A percentile compares a stretch with the other conserved stretches of the same genome.
Evolutionary conservation across 2,329 filamentous ascomycete species (phyloP).

Genomic region (Fusarium tanahbumbuense): DNA sequence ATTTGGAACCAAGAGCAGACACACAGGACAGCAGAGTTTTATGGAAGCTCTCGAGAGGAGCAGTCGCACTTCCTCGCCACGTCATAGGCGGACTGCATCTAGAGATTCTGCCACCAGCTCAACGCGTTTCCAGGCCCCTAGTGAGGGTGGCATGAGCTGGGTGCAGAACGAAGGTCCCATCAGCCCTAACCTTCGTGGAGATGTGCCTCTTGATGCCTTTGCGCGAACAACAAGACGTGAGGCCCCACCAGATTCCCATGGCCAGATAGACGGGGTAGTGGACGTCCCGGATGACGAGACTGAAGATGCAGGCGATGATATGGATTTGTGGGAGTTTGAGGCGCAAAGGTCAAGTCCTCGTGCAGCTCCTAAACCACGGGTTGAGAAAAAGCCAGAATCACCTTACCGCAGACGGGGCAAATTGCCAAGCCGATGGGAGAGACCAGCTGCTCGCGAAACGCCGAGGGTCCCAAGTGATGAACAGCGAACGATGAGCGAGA

Average conservation of each 20-base stretch:
- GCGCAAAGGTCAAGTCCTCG: constrained; percentile 60
- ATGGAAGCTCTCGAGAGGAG: constrained; percentile 50
- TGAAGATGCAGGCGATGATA: constrained; percentile 54
- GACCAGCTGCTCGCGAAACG: constrained; percentile 36
- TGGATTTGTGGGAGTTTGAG: constrained; percentile 69
- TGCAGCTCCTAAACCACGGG: constrained; percentile 47
- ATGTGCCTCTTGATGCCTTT: constrained; percentile 50
- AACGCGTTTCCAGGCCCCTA: constrained; percentile 47
- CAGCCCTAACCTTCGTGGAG: constrained; percentile 52
- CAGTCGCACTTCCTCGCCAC: constrained; percentile 28
- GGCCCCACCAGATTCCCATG: constrained; percentile 2
- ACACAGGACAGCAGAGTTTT: constrained; percentile 49
- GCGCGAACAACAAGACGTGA: constrained; percentile 7
- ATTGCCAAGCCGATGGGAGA: constrained; percentile 57
- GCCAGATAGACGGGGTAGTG: constrained; percentile 26
- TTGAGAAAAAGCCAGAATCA: constrained; percentile 41
- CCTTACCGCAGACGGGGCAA: constrained; percentile 38
- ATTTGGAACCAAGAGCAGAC: constrained; percentile 43
- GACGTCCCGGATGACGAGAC: constrained; percentile 36
- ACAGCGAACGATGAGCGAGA: neutral
- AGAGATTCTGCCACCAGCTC: constrained; percentile 51
- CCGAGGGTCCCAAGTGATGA: constrained; percentile 11
- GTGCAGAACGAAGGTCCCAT: constrained; percentile 53
- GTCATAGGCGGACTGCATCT: constrained; percentile 26
- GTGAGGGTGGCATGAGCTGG: constrained; percentile 59